Percentiles rank a stretch among this genome's conserved stretches.
Evolutionary conservation across 225 moss, liverwort and hornwort genomes (phyloP).

Genomic region (Bryum argenteum): DNA sequence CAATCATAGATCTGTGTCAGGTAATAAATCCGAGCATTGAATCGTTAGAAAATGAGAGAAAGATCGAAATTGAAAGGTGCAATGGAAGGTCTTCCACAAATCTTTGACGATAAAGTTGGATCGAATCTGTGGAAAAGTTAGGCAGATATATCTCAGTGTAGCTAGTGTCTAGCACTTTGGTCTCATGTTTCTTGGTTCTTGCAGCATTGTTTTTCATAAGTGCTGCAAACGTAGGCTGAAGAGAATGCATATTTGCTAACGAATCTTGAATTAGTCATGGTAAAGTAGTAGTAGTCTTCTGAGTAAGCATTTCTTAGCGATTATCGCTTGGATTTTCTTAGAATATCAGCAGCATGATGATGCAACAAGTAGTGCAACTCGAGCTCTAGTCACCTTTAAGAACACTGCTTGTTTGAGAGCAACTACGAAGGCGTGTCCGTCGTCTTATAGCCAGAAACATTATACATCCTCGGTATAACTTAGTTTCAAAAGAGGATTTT

Average conservation of each 20-base stretch:
- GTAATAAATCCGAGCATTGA: neutral
- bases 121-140: constrained; percentile 9
- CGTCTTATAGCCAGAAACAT: constrained; percentile 6
- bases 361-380: constrained; percentile 15
- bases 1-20: constrained; percentile 8
- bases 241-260: neutral
- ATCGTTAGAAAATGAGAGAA: constrained; percentile 25
- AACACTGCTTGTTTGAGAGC: constrained; percentile 14
- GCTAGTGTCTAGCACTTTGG: constrained; percentile 1
- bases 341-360: neutral
- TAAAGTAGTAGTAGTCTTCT: constrained; percentile 17
- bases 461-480: constrained; percentile 1
- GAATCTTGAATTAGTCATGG: constrained; percentile 1
- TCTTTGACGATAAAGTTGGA: constrained; percentile 20
- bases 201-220: neutral
- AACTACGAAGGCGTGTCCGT: constrained; percentile 28
- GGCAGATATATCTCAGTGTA: constrained; percentile 19
- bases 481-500: constrained; percentile 22
- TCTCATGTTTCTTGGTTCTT: constrained; percentile 18
- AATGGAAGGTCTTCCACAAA: constrained; percentile 12
- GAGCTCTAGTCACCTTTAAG: neutral
- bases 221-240: constrained; percentile 9
- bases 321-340: neutral
- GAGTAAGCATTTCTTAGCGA: neutral
- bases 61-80: constrained; percentile 21